phyloP scores from a whole-genome alignment of 176 grass and related monocot species.

The Bolboschoenus planiculmis region DNA sequence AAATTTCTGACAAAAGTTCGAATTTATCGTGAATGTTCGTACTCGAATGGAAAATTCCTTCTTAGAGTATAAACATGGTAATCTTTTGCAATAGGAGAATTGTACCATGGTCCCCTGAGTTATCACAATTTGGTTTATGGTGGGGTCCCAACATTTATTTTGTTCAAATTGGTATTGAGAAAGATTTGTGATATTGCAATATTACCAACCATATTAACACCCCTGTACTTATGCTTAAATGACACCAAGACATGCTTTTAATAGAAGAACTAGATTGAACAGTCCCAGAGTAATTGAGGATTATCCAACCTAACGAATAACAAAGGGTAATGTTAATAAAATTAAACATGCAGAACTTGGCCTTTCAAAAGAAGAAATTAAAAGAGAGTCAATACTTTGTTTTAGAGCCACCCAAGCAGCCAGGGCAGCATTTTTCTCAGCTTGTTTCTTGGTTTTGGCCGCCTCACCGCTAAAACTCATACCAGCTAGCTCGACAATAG shows the following conservation, averaged over 20 bases:
- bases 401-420: conserved; percentile 74
- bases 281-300: not conserved
- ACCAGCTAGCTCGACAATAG: conserved; percentile 65
- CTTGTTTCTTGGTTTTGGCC: conserved; percentile 92
- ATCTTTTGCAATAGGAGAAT: not conserved
- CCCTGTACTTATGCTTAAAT: not conserved
- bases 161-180: not conserved
- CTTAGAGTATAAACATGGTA: not conserved
- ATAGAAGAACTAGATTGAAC: not conserved
- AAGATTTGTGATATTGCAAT: not conserved
- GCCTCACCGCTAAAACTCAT: conserved; percentile 60
- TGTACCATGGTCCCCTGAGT: not conserved
- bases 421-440: conserved; percentile 92
- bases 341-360: not conserved
- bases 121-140: conserved; percentile 2
- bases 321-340: not conserved
- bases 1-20: not conserved
- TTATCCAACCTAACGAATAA: not conserved
- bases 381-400: conserved; percentile 39
- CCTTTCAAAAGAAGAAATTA: not conserved
- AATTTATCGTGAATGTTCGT: not conserved
- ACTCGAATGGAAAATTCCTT: not conserved
- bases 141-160: not conserved
- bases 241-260: not conserved
- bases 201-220: not conserved